Conservation (phyloP, 2,329 filamentous ascomycete species). For the Colletotrichum abscissum region DNA sequence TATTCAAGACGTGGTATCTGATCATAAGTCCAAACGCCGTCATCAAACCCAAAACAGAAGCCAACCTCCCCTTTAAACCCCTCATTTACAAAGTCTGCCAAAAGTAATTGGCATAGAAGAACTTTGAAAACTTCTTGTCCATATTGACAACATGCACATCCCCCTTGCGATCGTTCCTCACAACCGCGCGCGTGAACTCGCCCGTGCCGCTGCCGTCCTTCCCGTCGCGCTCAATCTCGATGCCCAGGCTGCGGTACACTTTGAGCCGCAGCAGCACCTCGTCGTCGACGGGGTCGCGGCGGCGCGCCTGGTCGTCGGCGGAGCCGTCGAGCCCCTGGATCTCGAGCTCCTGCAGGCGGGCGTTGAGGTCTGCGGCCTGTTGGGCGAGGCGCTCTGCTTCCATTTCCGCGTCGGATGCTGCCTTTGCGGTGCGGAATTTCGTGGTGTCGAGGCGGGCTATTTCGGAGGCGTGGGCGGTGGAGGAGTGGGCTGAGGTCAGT, state of each 20-base stretch:
- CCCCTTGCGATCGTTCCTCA: conserved; percentile 86
- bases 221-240: conserved; percentile 85
- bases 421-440: conserved; percentile 95
- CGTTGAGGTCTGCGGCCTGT: conserved; percentile 80
- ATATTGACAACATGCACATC: conserved; percentile 96
- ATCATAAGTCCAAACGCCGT: conserved; percentile 23
- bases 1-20: conserved; percentile 11
- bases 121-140: conserved; percentile 89
- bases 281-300: conserved; percentile 65
- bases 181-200: conserved; percentile 86
- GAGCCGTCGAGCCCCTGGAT: conserved; percentile 85
- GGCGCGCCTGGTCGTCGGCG: conserved; percentile 44
- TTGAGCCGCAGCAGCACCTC: conserved; percentile 82
- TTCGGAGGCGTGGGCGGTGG: conserved; percentile 81
- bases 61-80: not conserved
- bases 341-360: conserved; percentile 84
- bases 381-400: conserved; percentile 92
- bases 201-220: conserved; percentile 66
- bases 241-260: conserved; percentile 90
- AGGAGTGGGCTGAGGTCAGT: conserved; percentile 79
- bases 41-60: not conserved
- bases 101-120: conserved; percentile 96
- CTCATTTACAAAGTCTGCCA: conserved; percentile 81
- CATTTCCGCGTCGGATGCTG: conserved; percentile 87
- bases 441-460: conserved; percentile 91